Percentiles rank a stretch among this genome's conserved stretches.
Evolutionary conservation across 225 moss, liverwort and hornwort species (phyloP).

Genomic region (Polytrichum formosum): DNA sequence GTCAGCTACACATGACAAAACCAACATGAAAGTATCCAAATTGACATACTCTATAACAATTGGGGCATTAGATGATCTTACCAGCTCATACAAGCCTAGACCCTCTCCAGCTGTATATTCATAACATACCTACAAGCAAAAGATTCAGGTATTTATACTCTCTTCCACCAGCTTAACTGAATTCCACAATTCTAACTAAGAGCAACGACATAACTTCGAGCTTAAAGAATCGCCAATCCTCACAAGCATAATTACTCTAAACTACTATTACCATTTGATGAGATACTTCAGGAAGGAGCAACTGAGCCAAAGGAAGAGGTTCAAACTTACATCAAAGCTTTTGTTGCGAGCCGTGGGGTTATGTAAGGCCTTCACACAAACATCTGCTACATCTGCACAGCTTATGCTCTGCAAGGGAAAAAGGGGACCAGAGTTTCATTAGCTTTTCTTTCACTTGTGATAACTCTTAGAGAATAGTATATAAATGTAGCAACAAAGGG

Average conservation of each 20-base stretch:
- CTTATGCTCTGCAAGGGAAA: slow-evolving; percentile 64
- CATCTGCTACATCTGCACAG: slow-evolving; percentile 94
- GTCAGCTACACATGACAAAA: too few species aligned
- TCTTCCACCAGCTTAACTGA: too few species aligned
- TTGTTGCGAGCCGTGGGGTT: slow-evolving; percentile 88
- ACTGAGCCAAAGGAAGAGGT: neutral
- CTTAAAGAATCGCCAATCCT: too few species aligned
- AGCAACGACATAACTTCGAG: too few species aligned
- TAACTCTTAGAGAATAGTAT: too few species aligned
- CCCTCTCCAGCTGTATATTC: slow-evolving; percentile 75
- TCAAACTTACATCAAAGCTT: slow-evolving; percentile 82
- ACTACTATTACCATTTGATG: neutral
- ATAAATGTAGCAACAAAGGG: too few species aligned
- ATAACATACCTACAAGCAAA: slow-evolving; percentile 64
- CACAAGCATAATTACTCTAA: neutral
- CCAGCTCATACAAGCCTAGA: slow-evolving; percentile 82
- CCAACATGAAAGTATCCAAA: neutral
- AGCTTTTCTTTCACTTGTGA: too few species aligned
- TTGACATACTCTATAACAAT: neutral
- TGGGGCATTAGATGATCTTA: slow-evolving; percentile 22
- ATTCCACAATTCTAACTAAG: too few species aligned
- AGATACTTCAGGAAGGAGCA: too few species aligned
- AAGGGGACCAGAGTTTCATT: too few species aligned
- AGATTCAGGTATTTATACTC: neutral
- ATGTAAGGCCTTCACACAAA: slow-evolving; percentile 85